Evolutionary conservation across 352 stramenopile genomes (phyloP), one percentile per base, ranked within the genome.

Genomic region (Phytophthora boehmeriae): DNA sequence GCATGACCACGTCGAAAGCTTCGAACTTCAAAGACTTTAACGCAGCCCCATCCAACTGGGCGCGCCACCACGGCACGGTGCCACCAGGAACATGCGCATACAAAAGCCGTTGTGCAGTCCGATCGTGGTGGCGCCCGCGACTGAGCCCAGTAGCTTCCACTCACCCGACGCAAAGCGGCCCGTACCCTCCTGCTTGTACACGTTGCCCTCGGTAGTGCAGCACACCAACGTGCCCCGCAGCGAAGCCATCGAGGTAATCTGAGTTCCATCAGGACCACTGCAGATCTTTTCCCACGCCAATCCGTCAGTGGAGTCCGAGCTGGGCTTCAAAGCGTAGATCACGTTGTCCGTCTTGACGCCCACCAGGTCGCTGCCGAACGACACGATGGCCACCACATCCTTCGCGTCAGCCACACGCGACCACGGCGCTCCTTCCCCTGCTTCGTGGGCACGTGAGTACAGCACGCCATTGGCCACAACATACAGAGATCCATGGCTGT

Each of bases 401-500:
- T 55, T 44, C 5, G 84, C 83, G 5, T 78, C 61, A 1, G 72
- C 68, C 10, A 86, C 60, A 17, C 61, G 64, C 17, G 22, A 55
- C 86, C 86, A 95, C n/a, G 42, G 20, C 1, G 67, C 73, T 4
- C 36, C 50, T 6, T 46, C 68, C 8, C 74, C 68, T 1, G 76
- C 77, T 70, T 90, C 82, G 49, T 92, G 80, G 6, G 71, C 56
- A 28, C 83, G 83, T 14, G 81, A 78, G 62, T 86, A 92, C 34
- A 95, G 55, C 52, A 76, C 70, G 0, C 68, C 46, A 35, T 83
- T 69, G 5, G 73, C 76, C 16, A 95, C 75, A 19, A 89, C 55
- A 63, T 74, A 93, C 25, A 95, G 70, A 42, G 83, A 92, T 3
- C 86, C 86, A 50, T 90, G 76, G 59, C 82, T 90, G 47, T 78